phyloP scores from a whole-genome alignment of 2,329 filamentous ascomycete species.

The Fonsecaea monophora region DNA sequence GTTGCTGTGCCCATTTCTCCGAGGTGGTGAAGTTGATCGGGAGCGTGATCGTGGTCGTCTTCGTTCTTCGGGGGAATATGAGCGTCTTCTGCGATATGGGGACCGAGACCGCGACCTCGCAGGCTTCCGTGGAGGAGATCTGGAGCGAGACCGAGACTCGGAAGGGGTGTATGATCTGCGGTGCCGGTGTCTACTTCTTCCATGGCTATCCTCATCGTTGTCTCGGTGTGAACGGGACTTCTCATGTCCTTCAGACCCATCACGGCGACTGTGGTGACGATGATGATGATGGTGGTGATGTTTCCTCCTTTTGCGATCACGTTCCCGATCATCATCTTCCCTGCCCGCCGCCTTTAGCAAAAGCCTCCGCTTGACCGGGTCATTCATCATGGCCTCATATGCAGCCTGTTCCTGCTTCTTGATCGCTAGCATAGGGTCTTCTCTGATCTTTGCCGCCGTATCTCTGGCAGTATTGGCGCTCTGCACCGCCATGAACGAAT shows the following conservation, averaged over 20 bases:
- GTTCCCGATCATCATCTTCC: slow-evolving; percentile 45
- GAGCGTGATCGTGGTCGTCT: slow-evolving; percentile 48
- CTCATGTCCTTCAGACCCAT: slow-evolving; percentile 26
- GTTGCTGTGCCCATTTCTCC: slow-evolving; percentile 44
- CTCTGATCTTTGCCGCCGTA: slow-evolving; percentile 81
- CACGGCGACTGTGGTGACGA: slow-evolving; percentile 32
- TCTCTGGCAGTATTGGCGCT: slow-evolving; percentile 78
- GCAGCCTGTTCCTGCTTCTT: slow-evolving; percentile 88
- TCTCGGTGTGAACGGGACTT: slow-evolving; percentile 37
- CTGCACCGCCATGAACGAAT: slow-evolving; percentile 68
- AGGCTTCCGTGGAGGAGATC: slow-evolving; percentile 35
- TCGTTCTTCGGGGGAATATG: slow-evolving; percentile 38
- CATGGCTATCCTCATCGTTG: slow-evolving; percentile 36
- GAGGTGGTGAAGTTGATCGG: slow-evolving; percentile 35
- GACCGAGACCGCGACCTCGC: slow-evolving; percentile 47
- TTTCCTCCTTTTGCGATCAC: slow-evolving; percentile 56
- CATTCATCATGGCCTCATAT: slow-evolving; percentile 65
- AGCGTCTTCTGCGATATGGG: slow-evolving; percentile 37
- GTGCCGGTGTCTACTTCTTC: slow-evolving; percentile 43
- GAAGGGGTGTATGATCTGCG: slow-evolving; percentile 53
- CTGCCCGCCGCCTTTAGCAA: slow-evolving; percentile 63
- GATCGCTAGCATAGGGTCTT: slow-evolving; percentile 91
- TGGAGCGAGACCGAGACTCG: slow-evolving; percentile 42
- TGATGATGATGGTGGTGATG: slow-evolving; percentile 48
- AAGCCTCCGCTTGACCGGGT: slow-evolving; percentile 48